Conservation (phyloP, 139 green algal genomes). For the Volvox africanus region DNA sequence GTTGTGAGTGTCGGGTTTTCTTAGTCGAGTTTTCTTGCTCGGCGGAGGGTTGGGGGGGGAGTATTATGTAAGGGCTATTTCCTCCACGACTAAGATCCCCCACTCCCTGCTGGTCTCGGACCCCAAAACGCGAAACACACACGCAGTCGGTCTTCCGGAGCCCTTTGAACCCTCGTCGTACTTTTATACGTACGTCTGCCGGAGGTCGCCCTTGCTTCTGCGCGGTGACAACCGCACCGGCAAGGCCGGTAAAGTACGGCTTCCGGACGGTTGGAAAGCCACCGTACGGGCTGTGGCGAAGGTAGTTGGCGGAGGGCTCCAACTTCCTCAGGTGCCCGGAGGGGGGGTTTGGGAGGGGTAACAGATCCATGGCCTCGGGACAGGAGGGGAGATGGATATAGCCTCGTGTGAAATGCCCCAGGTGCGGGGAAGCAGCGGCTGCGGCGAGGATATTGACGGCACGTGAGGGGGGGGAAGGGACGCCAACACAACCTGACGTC, state of each 20-base stretch:
- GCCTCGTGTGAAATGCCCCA: no score
- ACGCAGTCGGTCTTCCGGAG: slow-evolving; percentile 42
- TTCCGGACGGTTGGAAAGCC: slow-evolving; percentile 30
- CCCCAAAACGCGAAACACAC: no score
- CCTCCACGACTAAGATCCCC: no score
- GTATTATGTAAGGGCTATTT: no score
- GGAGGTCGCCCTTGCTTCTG: slow-evolving; percentile 29
- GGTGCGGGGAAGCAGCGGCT: not conserved
- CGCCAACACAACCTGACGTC: no score
- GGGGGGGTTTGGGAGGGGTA: not conserved
- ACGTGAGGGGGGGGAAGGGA: no score
- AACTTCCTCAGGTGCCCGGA: slow-evolving; percentile 14
- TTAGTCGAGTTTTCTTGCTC: no score
- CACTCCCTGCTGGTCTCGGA: no score
- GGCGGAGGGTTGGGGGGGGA: no score
- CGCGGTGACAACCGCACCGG: not conserved
- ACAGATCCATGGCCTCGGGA: no score
- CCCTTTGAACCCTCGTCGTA: slow-evolving; percentile 12
- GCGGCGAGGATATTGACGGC: not conserved
- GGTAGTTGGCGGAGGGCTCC: not conserved
- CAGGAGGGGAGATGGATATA: not conserved
- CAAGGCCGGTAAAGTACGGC: not conserved
- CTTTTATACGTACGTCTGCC: slow-evolving; percentile 51
- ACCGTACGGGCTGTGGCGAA: slow-evolving; percentile 16
- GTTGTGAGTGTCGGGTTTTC: no score